Evolutionary conservation across 495 filamentous ascomycete species (phyloP), one percentile per base, ranked within the genome.

Genomic region (Aspergillus biplanus): DNA sequence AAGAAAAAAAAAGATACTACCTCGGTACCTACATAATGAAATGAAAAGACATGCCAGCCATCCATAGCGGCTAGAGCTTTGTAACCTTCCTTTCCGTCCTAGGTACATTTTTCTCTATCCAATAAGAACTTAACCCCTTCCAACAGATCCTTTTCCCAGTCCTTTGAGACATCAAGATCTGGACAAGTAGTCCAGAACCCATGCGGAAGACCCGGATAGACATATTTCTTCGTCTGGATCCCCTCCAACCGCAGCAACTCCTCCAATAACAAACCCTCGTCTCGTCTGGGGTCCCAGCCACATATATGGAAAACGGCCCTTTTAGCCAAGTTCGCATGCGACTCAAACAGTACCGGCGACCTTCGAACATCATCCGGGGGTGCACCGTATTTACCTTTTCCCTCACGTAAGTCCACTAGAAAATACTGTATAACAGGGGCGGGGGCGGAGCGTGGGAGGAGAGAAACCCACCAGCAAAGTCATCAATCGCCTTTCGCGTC

Each of bases 181-280:
- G 61, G 65, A 34, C 69, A 73, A 1, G 67, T 68, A 18, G 54
- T 50, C 80, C 77, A 80, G 44, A 80, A 79, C 9, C 73, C 72
- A 71, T 82, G 77, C 21, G 75, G 76, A n/a, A 81, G 69, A 1
- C 78, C 80, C 52, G 75, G 72, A 58, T 78, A 82, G 2, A 80
- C 12, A 65, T 77, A 73, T 12, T 73, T 34, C 50, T 62, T 56
- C 8, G 78, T 80, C 59, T 67, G 62, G 8, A 80, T 62, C 0
- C 69, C 69, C 9, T 77, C 70, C 46, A 75, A 72, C 32, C 69
- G 70, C 56, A 82, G 61, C 12, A 80, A 58, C 52, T 69, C 59
- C 54, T 79, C 78, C 59, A 80, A 79, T 5, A 82, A 69, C 33
- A 80, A 60, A 0, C 67, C 75, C 31, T 80, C 77, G 46, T 82